phyloP scores from a whole-genome alignment of 352 stramenopile species.

The Peronosclerospora sorghi region DNA sequence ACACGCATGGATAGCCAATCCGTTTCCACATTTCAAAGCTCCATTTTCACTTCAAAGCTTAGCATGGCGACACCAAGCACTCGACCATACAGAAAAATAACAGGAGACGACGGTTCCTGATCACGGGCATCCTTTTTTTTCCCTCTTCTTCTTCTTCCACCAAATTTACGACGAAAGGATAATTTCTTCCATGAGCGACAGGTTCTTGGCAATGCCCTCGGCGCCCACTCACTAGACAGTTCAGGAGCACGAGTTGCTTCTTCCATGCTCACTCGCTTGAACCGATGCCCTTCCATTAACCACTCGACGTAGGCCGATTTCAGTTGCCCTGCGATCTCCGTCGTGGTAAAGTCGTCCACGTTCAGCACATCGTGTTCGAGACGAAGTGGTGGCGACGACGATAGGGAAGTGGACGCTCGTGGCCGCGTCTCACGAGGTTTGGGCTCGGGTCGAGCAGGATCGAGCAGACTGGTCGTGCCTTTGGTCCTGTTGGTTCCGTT shows the following conservation, averaged over 20 bases:
- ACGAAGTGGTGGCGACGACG: slow-evolving; percentile 53
- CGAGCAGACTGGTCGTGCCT: slow-evolving; percentile 23
- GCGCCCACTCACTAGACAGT: slow-evolving; percentile 74
- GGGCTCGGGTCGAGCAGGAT: slow-evolving; percentile 26
- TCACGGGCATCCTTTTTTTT: too few relatives aligned
- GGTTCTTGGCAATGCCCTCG: slow-evolving; percentile 56
- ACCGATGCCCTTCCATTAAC: slow-evolving; percentile 65
- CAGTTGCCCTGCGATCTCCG: slow-evolving; percentile 58
- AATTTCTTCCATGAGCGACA: slow-evolving; percentile 71
- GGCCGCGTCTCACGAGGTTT: slow-evolving; percentile 6
- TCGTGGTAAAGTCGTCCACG: slow-evolving; percentile 66
- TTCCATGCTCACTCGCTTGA: slow-evolving; percentile 71
- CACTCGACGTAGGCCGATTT: slow-evolving; percentile 70
- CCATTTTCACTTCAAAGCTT: too few relatives aligned
- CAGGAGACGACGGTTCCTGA: too few relatives aligned
- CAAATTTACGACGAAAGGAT: slow-evolving; percentile 51
- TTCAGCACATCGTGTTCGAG: slow-evolving; percentile 75
- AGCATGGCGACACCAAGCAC: too few relatives aligned
- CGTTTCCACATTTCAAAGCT: too few relatives aligned
- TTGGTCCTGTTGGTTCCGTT: slow-evolving; percentile 18
- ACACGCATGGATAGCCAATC: too few relatives aligned
- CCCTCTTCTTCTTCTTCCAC: too few relatives aligned
- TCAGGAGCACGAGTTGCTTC: slow-evolving; percentile 70
- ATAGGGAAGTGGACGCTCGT: slow-evolving; percentile 21
- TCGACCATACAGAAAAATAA: too few relatives aligned